These are phyloP conservation scores for Tetrahymena elliotti DNA, from an alignment of 73 alveolate species.

Conservation along the genomic window DNA sequence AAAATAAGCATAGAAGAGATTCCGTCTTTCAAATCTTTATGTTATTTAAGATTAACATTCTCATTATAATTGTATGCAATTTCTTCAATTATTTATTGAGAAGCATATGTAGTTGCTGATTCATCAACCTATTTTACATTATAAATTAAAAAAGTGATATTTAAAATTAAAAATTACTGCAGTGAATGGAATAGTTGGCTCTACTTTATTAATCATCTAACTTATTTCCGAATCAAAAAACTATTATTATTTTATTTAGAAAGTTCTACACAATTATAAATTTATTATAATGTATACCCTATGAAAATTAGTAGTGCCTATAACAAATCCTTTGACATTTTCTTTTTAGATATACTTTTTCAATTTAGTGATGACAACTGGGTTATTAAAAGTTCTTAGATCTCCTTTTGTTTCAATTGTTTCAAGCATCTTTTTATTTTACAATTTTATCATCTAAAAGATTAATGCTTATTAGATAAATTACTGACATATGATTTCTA, in stretches of 20 bases:
- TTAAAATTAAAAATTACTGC: not conserved
- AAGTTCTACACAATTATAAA: not conserved
- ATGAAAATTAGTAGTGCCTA: not conserved
- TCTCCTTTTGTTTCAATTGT: not conserved
- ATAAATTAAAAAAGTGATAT: not conserved
- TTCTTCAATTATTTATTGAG: not conserved
- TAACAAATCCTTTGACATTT: not conserved
- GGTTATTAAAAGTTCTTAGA: not conserved
- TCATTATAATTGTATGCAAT: not conserved
- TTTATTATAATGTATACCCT: too few species aligned
- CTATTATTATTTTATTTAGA: not conserved
- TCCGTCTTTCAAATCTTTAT: not conserved
- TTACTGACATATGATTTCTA: not conserved
- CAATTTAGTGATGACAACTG: not conserved
- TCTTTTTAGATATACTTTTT: not conserved
- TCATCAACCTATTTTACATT: not conserved
- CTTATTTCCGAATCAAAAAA: not conserved
- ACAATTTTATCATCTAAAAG: not conserved
- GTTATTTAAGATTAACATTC: not conserved
- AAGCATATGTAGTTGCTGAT: not conserved
- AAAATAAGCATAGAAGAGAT: not conserved
- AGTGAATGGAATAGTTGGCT: not conserved
- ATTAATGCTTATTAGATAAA: not conserved
- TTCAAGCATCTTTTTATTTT: not conserved
- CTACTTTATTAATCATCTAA: not conserved